Base-by-base conservation (phyloP, 495 filamentous ascomycete genomes). In the Lasiosphaeria miniovina region DNA sequence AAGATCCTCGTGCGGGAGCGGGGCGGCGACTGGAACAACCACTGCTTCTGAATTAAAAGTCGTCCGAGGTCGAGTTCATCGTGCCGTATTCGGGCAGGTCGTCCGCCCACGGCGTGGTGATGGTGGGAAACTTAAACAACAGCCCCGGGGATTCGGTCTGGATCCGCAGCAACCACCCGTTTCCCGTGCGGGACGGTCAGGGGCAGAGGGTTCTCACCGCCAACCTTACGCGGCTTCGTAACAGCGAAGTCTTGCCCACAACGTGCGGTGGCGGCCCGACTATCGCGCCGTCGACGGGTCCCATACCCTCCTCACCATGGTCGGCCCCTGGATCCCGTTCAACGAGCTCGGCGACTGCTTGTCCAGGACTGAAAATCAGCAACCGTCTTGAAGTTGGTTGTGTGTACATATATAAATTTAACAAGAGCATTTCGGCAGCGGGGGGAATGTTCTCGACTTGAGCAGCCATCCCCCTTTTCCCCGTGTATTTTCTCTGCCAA, bases 1-100 rank as follows among this genome's bases (percentile, higher is more conserved):
- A 49, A 54, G 5, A 67, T 75, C 49, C 55, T 71, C 14, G 63
- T 60, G 43, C 69, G 69, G 1, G 66, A 64, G 7, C 52, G 46
- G 6, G 61, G 65, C 15, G 68, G 69, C 3, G 17, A 54, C 8
- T 54, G 54, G 3, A 58, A 71, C 11, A 72, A 75, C 52, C 57
- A 65, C 24, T 68, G 74, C 24, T 59, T 61, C 24, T 73, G 57
- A 52, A 48, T 68, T 31, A 36, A 52, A 36, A 52, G 11, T 61
- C 48, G n/a, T 10, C 54, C 4, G 64, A 69, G 32, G 56, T 70
- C 38, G 69, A 36, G 1, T 49, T 49, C 31, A 17, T 54, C 43
- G 31, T 31, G 9, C 43, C 38, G 7, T 65, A 52, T 32, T 32
- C 35, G n/a, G 59, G 41, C 15, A 40, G 7, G 4, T 52, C 64